Evolutionary conservation across 139 green algal genomes (phyloP), one percentile per base, ranked within the genome.

Genomic region (Chara braunii): DNA sequence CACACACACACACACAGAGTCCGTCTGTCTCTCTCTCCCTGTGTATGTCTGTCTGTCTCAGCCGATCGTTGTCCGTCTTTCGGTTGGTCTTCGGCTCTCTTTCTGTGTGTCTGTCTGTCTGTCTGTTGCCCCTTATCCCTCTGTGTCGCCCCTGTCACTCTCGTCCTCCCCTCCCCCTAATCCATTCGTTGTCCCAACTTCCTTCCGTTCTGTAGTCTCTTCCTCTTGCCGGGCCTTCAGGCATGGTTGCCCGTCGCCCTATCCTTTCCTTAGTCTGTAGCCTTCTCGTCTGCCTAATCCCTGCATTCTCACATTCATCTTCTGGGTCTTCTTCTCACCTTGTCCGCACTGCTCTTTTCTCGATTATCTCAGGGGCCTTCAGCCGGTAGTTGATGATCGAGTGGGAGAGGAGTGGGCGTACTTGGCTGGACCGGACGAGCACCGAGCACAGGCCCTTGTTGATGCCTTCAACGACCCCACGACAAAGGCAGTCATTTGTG

Each of bases 401-500:
- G 37, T 69, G 14, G 26, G 31, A n/a, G 29, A 7, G 14, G 31
- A 37, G 14, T 26, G 9, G 30, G 60, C 40, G 24, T 69, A 69
- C 31, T 28, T 69, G 14, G 60, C 60, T 26, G 60, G 60, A 12
- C 33, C 51, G 14, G 60, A 69, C 31, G 31, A 37, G 22, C 48
- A 45, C 14, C 37, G 60, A 69, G 51, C 50, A 8, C 29, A 58
- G 33, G 60, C 48, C 28, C 3, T 71, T 12, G 23, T 71, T 22
- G 62, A 71, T 11, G 62, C 53, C 26, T 71, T 71, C 51, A 11
- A 32, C 52, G 53, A 71, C 3, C 52, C 53, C 14, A 59, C 53
- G 28, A 70, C 52, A 11, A 70, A 23, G 32, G 62, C 62, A 5
- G 62, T 71, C 14, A 70, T 71, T 24, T 71, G 62, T 43, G 62